Base-by-base conservation (phyloP, 2,329 filamentous ascomycete genomes). In the Seiridium cupressi region DNA sequence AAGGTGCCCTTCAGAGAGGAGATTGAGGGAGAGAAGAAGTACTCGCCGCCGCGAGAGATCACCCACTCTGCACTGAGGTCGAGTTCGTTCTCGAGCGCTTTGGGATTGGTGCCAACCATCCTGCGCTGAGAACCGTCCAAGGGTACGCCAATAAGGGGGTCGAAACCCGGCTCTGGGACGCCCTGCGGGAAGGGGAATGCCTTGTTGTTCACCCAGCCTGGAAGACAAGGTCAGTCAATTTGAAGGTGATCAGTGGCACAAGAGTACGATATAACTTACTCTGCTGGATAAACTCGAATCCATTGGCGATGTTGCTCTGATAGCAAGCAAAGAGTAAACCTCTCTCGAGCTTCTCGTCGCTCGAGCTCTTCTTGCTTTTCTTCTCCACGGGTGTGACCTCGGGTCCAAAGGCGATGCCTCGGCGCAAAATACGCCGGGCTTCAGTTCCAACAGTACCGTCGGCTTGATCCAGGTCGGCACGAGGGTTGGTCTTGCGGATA, bases 281-380 rank as follows among this genome's bases (percentile, higher is more conserved):
- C 51, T 72, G 58, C 61, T 77, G 75, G 34, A 77, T 63, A 63
- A 78, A 78, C 9, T 71, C 66, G 63, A 80, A 79, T 0, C 78
- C 78, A 36, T 76, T 67, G 5, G 58, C 61, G 31, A 81, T 70
- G 51, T 74, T 72, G 61, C 74, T 76, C 64, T 81, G 79, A 61
- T 81, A 81, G 63, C 76, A 79, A 3, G 70, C 70, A 58, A 81
- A 81, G 13, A 80, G 66, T 8, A 81, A 68, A 0, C 79, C 79
- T 8, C 79, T 74, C n/a, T 79, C 74, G 1, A 64, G 35, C 32
- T 71, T 61, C 11, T 65, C 64, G 5, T 70, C 70, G 32, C 67
- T 62, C 11, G 70, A 63, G 34, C 65, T 63, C 40, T 57, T 62
- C 55, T 63, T 63, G 2, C 31, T 47, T 38, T 11, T 56, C 40